Evolutionary conservation across 257 asterid species (phyloP).

Genomic region (Rehmannia glutinosa): DNA sequence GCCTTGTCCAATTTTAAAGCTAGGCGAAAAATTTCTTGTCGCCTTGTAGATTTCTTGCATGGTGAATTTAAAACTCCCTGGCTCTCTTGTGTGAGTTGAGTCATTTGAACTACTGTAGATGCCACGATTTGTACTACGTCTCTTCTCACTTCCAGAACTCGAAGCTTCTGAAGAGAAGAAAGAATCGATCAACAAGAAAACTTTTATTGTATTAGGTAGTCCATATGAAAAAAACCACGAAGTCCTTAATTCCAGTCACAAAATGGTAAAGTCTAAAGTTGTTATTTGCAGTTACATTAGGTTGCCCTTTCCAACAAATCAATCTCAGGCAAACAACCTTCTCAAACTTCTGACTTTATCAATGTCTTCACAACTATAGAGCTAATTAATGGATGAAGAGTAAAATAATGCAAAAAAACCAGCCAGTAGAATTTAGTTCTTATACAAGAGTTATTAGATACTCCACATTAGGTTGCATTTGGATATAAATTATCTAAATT

Average conservation of each 20-base stretch:
- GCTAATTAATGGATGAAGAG: not conserved
- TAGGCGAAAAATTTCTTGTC: slow-evolving; percentile 78
- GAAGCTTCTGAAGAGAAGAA: slow-evolving; percentile 41
- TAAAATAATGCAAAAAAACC: no score
- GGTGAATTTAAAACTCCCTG: slow-evolving; percentile 54
- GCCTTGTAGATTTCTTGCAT: slow-evolving; percentile 70
- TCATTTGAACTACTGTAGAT: slow-evolving; percentile 52
- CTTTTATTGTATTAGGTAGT: no score
- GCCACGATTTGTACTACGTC: slow-evolving; percentile 37
- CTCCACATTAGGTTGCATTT: no score
- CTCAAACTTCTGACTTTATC: not conserved
- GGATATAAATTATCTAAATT: no score
- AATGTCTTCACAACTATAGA: not conserved
- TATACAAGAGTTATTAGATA: no score
- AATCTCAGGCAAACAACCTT: not conserved
- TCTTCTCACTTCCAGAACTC: slow-evolving; percentile 40
- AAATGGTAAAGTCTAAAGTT: no score
- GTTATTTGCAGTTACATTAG: no score
- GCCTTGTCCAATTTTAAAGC: slow-evolving; percentile 87
- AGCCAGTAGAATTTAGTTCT: no score
- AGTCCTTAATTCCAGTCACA: no score
- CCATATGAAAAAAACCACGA: no score
- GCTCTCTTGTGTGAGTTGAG: slow-evolving; percentile 42
- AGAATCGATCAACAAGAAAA: slow-evolving; percentile 8
- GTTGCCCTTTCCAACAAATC: not conserved